Evolutionary conservation across 805 yeast species (phyloP).

Genomic region (Candida schatavii): DNA sequence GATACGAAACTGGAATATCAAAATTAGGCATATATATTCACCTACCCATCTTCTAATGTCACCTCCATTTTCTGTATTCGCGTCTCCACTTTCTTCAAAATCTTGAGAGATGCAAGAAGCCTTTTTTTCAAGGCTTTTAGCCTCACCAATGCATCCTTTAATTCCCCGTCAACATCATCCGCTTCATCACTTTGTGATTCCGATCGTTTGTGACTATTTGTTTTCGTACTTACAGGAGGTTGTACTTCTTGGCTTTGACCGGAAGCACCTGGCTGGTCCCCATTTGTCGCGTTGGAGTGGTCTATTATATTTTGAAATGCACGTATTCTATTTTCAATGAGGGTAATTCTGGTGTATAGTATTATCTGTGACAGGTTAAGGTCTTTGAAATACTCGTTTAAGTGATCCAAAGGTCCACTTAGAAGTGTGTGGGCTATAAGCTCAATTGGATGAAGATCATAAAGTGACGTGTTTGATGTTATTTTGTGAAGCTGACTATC

Average conservation of each 20-base stretch:
- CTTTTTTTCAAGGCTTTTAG: conserved; percentile 31
- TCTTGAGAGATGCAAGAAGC: conserved; percentile 22
- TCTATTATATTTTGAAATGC: conserved; percentile 13
- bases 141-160: conserved; percentile 17
- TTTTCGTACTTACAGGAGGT: too few relatives aligned
- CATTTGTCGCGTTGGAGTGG: too few relatives aligned
- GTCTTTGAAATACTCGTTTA: conserved; percentile 49
- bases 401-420: conserved; percentile 51
- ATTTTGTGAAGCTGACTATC: not conserved
- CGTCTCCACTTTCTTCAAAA: conserved; percentile 35
- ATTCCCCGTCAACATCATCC: conserved; percentile 13
- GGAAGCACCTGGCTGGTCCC: too few relatives aligned
- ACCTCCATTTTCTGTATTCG: conserved; percentile 26
- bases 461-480: not conserved
- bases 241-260: too few relatives aligned
- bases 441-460: conserved; percentile 56
- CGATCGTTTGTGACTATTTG: too few relatives aligned
- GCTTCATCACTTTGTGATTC: too few relatives aligned
- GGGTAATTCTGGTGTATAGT: conserved; percentile 45
- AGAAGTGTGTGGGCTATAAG: conserved; percentile 54
- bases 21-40: too few relatives aligned
- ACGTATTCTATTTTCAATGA: conserved; percentile 35
- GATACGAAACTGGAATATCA: too few relatives aligned
- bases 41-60: conserved; percentile 1
- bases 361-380: conserved; percentile 58